Base-by-base conservation (phyloP, 2,329 filamentous ascomycete species). In the Pseudogymnoascus sp. region DNA sequence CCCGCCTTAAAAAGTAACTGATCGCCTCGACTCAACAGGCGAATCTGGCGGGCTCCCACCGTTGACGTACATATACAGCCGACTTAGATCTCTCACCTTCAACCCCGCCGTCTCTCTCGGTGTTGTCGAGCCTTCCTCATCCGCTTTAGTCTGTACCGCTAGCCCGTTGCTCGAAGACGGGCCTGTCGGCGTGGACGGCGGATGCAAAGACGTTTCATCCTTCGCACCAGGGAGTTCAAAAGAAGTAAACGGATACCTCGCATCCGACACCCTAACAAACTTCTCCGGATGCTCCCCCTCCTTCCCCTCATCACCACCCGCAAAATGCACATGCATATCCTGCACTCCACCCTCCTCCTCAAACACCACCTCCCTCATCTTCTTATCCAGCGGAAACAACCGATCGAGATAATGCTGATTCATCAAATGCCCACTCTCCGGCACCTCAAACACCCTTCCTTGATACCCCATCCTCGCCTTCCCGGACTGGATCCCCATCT, bases 271-370 rank as follows among this genome's bases (percentile, higher is more conserved):
- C 69, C 81, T 75, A 65, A 83, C 73, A 69, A 87, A 87, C 2
- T 79, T 77, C 62, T 76, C 75, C 2, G 82, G 77, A 62, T 85
- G 83, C 72, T 86, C 81, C 2, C 83, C 84, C 2, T 85, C 84
- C 13, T 18, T 18, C 18, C 80, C 78, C 45, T 87, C 71, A 65
- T 81, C 78, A 69, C 80, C 84, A 64, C 73, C 73, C 3, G 75
- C 80, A 67, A 42, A 25, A 42, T 42, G 39, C 39, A 42, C 39
- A 42, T 42, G 39, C 39, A 42, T 42, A 42, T 42, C 39, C 39
- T 21, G 18, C 15, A 42, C 39, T 10, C 39, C 39, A 18, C 18
- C 18, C 8, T 18, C 39, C 9, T 42, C 39, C 18, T 12, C 39
- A 42, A 42, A 42, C 39, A 21, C 15, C 18, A 42, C 39, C 15